Conservation (phyloP, 768 basidiomycete species). For the Hericium alpestre region DNA sequence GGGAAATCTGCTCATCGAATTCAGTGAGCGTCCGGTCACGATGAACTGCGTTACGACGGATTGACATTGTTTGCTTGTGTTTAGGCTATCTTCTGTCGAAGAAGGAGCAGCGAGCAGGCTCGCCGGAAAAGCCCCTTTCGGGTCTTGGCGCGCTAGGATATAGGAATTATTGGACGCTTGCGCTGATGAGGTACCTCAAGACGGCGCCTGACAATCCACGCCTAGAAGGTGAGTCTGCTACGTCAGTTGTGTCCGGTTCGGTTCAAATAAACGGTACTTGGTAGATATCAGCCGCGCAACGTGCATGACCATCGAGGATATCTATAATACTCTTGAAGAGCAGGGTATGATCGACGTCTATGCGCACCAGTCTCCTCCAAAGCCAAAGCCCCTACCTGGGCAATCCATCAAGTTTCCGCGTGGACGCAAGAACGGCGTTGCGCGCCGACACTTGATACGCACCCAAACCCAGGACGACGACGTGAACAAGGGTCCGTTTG, state of each 20-base stretch:
- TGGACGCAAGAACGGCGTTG: slow-evolving; percentile 54
- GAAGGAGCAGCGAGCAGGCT: slow-evolving; percentile 83
- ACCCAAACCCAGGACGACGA: slow-evolving; percentile 37
- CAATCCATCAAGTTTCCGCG: slow-evolving; percentile 68
- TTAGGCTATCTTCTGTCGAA: slow-evolving; percentile 91
- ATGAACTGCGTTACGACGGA: not conserved
- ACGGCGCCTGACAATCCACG: slow-evolving; percentile 49
- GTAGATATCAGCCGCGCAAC: slow-evolving; percentile 78
- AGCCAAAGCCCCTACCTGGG: slow-evolving; percentile 58
- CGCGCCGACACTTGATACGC: slow-evolving; percentile 54
- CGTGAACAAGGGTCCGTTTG: slow-evolving; percentile 41
- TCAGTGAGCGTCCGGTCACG: slow-evolving; percentile 56
- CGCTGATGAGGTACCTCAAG: slow-evolving; percentile 71
- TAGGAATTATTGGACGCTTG: slow-evolving; percentile 86
- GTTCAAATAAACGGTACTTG: slow-evolving; percentile 10
- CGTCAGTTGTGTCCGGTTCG: slow-evolving; percentile 6
- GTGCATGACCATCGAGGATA: slow-evolving; percentile 86
- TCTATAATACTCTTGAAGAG: slow-evolving; percentile 60
- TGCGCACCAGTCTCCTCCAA: slow-evolving; percentile 30
- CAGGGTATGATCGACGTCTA: slow-evolving; percentile 60
- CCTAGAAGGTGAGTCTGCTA: slow-evolving; percentile 56
- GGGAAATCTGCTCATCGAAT: slow-evolving; percentile 96
- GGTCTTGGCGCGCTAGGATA: slow-evolving; percentile 90
- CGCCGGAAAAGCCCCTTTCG: slow-evolving; percentile 94
- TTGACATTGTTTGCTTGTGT: not conserved